These are phyloP conservation scores for Pharnaceum exiguum DNA, from an alignment of 148 eudicot genomes.

Conservation along the genomic window DNA sequence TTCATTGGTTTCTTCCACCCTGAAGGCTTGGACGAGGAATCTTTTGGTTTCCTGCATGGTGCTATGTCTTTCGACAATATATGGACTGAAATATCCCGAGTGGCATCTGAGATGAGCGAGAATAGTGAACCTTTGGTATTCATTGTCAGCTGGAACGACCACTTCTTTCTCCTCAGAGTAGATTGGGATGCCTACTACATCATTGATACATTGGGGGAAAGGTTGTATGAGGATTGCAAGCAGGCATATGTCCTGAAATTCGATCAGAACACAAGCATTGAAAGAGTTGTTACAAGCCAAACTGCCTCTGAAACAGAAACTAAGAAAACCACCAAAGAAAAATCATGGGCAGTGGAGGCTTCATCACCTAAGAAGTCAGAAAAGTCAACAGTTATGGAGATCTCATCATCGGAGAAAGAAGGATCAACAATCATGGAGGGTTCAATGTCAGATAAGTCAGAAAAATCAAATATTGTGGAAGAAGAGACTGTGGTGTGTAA, in stretches of 20 bases:
- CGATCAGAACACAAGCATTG: constrained; percentile 44
- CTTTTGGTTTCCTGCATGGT: constrained; percentile 53
- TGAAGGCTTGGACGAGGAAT: constrained; percentile 52
- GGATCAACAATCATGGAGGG: neutral
- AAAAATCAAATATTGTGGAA: no score
- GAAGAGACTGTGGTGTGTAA: constrained; percentile 31
- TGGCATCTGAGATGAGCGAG: constrained; percentile 17
- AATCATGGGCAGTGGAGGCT: neutral
- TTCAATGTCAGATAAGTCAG: constrained; percentile 7
- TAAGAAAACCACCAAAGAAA: neutral
- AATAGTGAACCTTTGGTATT: constrained; percentile 44
- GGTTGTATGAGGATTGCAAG: constrained; percentile 75
- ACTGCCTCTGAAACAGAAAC: constrained; percentile 2
- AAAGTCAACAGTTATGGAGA: neutral
- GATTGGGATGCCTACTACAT: constrained; percentile 75
- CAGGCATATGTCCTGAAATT: constrained; percentile 68
- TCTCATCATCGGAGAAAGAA: constrained; percentile 1
- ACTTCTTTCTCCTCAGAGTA: constrained; percentile 66
- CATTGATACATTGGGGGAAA: constrained; percentile 82
- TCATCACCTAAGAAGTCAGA: constrained; percentile 5
- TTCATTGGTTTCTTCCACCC: constrained; percentile 80
- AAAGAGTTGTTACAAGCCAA: constrained; percentile 21
- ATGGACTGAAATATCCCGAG: constrained; percentile 66
- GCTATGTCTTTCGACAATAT: constrained; percentile 83
- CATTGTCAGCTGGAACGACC: constrained; percentile 82